Percentiles rank a stretch among this genome's conserved stretches.
Conservation (phyloP, 2,329 filamentous ascomycete genomes). For the Paecilomyces variotii region DNA sequence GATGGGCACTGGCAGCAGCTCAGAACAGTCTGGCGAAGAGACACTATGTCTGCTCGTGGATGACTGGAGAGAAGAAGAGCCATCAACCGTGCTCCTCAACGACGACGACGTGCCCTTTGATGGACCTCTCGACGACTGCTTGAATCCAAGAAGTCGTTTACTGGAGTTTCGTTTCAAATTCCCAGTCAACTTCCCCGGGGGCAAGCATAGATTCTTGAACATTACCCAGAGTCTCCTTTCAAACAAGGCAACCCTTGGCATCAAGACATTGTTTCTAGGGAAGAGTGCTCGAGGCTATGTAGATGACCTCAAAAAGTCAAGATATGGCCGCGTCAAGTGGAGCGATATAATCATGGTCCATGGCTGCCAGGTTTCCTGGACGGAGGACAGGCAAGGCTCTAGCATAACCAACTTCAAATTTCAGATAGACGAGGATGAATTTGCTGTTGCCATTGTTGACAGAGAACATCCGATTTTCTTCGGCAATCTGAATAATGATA, state of each 20-base stretch:
- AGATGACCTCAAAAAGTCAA: not conserved
- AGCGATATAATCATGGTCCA: not conserved
- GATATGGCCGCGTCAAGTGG: constrained; percentile 1
- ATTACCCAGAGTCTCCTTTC: not conserved
- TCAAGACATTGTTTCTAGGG: not conserved
- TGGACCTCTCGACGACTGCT: not conserved
- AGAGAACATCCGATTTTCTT: not conserved
- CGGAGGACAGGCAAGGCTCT: not conserved
- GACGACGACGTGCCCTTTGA: not conserved
- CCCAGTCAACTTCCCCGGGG: not conserved
- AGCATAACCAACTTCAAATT: constrained; percentile 2
- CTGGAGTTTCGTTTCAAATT: not conserved
- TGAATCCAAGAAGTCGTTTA: not conserved
- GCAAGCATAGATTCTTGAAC: not conserved
- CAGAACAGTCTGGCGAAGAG: not conserved
- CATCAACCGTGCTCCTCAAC: not conserved
- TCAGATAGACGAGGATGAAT: not conserved
- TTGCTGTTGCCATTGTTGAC: constrained; percentile 1
- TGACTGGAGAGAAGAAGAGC: not conserved
- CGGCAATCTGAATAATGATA: not conserved
- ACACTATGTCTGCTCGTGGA: not conserved
- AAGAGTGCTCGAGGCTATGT: not conserved
- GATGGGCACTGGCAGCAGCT: not conserved
- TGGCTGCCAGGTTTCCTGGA: constrained; percentile 4
- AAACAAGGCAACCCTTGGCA: not conserved